Base-by-base conservation (phyloP, 1,139 yeast genomes). In the Schwanniomyces etchellsii region DNA sequence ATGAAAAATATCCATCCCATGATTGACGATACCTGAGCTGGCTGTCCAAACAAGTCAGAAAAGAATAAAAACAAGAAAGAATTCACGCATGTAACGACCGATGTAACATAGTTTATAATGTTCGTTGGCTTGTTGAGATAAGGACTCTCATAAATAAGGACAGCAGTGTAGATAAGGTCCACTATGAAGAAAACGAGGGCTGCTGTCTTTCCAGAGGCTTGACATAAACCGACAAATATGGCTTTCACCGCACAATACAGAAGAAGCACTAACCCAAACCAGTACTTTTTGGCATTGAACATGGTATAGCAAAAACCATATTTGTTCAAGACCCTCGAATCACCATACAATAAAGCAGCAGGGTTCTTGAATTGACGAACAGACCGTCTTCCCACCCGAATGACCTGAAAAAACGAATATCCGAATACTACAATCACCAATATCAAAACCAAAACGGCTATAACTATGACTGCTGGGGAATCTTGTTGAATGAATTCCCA, bases 1-100 rank as follows among this genome's bases (percentile, higher is more conserved):
- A 83, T 69, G 48, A 83, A 83, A 52, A 81, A 82, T 1, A 83
- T 70, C 79, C 89, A 77, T 1, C 86, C 94, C 85, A 82, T 78
- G 32, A 83, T 72, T 3, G 89, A 78, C 11, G 76, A 64, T 11
- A 80, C 91, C 12, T 69, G 69, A 11, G 76, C 76, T 6, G 80
- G 71, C 55, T 81, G 86, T 27, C 78, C 77, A 50, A 80, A 82
- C 33, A 83, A 60, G 42, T 78, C 78, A 4, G 89, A 80, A 49
- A 81, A 83, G 58, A 82, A 82, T 34, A 81, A 55, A 55, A 81
- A 82, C 37, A 83, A 60, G 54, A 82, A 81, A 15, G 91, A 78
- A 52, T 83, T 83, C 34, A 81, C 44, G 9, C 83, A 70, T 16
- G 70, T 72, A 17, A 82, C 86, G 14, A 79, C 60, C 31, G 80